Base-by-base conservation (phyloP, 805 yeast genomes). In the Saturnispora ahearnii region DNA sequence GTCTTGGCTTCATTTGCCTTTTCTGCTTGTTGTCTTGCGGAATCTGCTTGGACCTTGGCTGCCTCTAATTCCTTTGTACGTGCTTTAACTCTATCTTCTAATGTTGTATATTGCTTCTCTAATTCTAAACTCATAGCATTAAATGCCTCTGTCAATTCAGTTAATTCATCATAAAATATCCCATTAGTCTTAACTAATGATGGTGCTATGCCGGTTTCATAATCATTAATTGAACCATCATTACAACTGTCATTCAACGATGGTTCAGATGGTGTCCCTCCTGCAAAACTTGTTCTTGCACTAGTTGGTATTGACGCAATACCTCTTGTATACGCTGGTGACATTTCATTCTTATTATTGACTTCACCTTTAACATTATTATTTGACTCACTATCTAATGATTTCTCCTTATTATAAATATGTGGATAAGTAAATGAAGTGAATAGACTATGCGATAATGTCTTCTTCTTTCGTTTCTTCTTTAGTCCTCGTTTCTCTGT, bases 1-100 rank as follows among this genome's bases (percentile, higher is more conserved):
- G 98, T 90, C 62, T 93, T 93, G 3, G 98, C 96, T 58, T 93
- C 97, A 64, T 91, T 91, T 1, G 99, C 99, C 29, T 84, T 80
- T 67, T 91, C 97, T 12, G 71, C 71, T 46, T 66, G 68, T 54
- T 62, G 62, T 44, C 68, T 55, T 1, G 69, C 69, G 6, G 57
- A 32, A 54, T 65, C 69, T 0, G 96, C 97, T 62, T 84, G 86
- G 30, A 84, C 76, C 58, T 87, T 86, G 9, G 96, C 93, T 1
- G 82, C 83, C 64, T 90, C 96, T 42, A 91, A 73, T 64, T 91
- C 96, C 59, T 78, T 81, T 0, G 98, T 91, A 61, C 98, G 76
- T 34, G 82, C 82, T 46, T 79, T 74, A 15, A 91, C 98, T 54
- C 97, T 76, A 56, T 87, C 96, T 66, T 93, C 98, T 48, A 91